Base-by-base conservation (phyloP, 805 yeast species). In the Lipomyces sp. region DNA sequence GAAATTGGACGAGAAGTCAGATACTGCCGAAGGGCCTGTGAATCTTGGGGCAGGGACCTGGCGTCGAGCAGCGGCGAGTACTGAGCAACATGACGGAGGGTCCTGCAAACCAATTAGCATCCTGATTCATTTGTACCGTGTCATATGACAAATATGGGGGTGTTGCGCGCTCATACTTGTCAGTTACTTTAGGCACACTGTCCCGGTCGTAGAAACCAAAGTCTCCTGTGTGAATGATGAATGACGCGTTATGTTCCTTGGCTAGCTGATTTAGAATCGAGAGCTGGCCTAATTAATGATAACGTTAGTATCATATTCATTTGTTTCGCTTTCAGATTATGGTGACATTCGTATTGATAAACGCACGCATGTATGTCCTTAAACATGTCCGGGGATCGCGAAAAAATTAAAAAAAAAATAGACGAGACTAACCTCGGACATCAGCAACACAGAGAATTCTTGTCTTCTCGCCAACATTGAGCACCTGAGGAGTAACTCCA, bases 131-230 rank as follows among this genome's bases (percentile, higher is more conserved):
- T 7, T 32, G 29, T 45, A 7, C 30, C 11, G 8, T 4, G n/a
- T 30, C 24, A 8, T 8, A 60, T 37, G 29, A 15, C 62, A 18
- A 7, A 15, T 2, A 50, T 30, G 42, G 13, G n/a, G 30, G 24
- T 24, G 8, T 18, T 24, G 8, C 11, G 24, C 7, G 32, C 56
- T 85, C 77, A 72, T 85, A 87, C 60, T 82, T 85, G 73, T 83
- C 87, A 74, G 83, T 84, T 64, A 85, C 87, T 72, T 80, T 78
- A 30, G 76, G 78, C 5, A 88, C 81, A 54, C 89, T 84, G 18
- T 82, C 83, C 45, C 77, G 77, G 72, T 89, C 90, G 77, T 89
- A 85, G 74, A 90, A 88, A 11, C 96, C 96, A 78, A 89, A 89
- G 67, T 86, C 87, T n/a, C 94, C 93, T 3, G 91, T 86, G 73